Evolutionary conservation across 345 rosid genomes (phyloP).

Genomic region (Brassica incana): DNA sequence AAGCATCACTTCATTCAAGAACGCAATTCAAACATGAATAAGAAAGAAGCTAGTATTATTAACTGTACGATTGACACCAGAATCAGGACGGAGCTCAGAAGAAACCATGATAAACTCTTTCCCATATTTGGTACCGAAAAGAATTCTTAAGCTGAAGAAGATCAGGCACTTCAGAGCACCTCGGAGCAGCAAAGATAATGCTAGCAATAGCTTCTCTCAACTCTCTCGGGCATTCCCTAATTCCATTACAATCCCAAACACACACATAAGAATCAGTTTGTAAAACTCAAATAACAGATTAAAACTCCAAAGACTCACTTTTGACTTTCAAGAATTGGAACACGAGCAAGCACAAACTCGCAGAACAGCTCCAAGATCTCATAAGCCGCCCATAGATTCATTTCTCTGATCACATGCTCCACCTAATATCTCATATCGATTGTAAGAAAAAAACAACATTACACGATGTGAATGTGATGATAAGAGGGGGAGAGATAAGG

Average conservation of each 20-base stretch:
- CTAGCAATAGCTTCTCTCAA: slow-evolving; percentile 88
- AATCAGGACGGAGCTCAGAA: slow-evolving; percentile 89
- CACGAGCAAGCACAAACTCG: slow-evolving; percentile 85
- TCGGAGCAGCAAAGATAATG: slow-evolving; percentile 92
- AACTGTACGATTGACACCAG: slow-evolving; percentile 92
- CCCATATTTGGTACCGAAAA: slow-evolving; percentile 79
- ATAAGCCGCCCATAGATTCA: slow-evolving; percentile 78
- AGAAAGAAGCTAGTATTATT: slow-evolving; percentile 35
- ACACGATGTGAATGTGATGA: slow-evolving; percentile 7
- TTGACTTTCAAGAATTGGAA: slow-evolving; percentile 78
- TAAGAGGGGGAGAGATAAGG: background rate
- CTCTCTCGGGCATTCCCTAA: slow-evolving; percentile 93
- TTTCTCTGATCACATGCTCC: slow-evolving; percentile 92
- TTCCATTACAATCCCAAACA: slow-evolving; percentile 8
- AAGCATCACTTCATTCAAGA: slow-evolving; percentile 2
- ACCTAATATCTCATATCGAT: slow-evolving; percentile 50
- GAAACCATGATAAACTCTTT: slow-evolving; percentile 76
- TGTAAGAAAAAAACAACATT: background rate
- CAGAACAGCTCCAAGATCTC: slow-evolving; percentile 89
- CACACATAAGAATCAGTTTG: background rate
- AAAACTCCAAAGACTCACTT: slow-evolving; percentile 49
- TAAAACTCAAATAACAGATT: background rate
- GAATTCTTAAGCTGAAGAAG: slow-evolving; percentile 75
- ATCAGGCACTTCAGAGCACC: slow-evolving; percentile 94
- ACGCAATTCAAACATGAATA: background rate